Evolutionary conservation across 768 basidiomycete species (phyloP), one percentile per base, ranked within the genome.

Genomic region (Dacryopinax primogenitus): DNA sequence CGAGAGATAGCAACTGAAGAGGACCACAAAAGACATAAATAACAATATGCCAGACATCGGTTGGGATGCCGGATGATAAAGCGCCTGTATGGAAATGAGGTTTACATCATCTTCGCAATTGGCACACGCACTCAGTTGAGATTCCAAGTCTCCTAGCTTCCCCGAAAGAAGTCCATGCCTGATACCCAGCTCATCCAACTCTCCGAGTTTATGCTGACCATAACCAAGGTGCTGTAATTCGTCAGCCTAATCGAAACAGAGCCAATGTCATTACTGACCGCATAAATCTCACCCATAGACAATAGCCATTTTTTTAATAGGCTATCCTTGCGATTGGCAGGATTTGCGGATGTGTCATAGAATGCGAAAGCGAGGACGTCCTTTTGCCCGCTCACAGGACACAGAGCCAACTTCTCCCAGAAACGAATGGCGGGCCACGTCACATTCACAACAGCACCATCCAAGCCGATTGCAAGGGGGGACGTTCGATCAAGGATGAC

Each of bases 361-460:
- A 92, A 75, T 0, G 85, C 82, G 72, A 85, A 89, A 1, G 82
- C 82, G 1, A 78, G 80, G 2, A 88, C 78, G 68, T 92, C 79
- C 74, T 92, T 92, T 65, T 76, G 77, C 6, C 92, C 91, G 35
- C 81, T 81, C 58, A 81, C 79, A 0, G 91, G 91, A 16, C 79
- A 78, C 45, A 93, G 72, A 0, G 88, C 89, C 13, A 92, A 79
- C 72, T 90, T 92, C 69, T 88, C 86, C 90, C 91, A 92, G 73
- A 92, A 92, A 1, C 85, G 80, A 26, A 92, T 71, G 0, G 89
- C 86, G 2, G 88, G 74, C 1, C 89, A 85, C 15, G 83, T 73
- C 18, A 89, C 73, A 41, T 90, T 84, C n/a, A 92, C 77, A 30
- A 90, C 74, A 2, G 83, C 79, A 36, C 86, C 84, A 1, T 82